phyloP scores from a whole-genome alignment of 768 basidiomycete genomes.

The Collybia sp. region DNA sequence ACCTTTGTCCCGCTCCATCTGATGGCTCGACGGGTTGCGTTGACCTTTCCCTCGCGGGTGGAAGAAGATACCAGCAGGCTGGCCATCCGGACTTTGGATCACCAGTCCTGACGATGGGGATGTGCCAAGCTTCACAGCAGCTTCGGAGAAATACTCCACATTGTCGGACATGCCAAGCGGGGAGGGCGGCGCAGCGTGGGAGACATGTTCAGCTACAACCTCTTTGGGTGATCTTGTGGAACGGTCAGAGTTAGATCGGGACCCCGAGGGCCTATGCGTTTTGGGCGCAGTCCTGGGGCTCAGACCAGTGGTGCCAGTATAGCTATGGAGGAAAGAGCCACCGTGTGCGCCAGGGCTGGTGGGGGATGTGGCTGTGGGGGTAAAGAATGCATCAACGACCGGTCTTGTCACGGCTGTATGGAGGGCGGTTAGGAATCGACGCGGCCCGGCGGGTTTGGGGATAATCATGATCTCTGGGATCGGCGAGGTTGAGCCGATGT shows the following conservation, averaged over 20 bases:
- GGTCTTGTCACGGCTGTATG: constrained; percentile 89
- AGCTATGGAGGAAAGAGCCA: constrained; percentile 40
- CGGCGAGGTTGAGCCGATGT: constrained; percentile 35
- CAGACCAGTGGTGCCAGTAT: constrained; percentile 11
- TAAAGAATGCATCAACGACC: constrained; percentile 83
- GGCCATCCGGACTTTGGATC: constrained; percentile 90
- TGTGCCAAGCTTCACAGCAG: constrained; percentile 65
- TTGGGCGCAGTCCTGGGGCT: constrained; percentile 39
- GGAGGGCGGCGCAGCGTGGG: constrained; percentile 52
- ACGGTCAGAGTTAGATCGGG: constrained; percentile 60
- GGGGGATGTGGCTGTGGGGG: constrained; percentile 93
- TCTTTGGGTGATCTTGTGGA: constrained; percentile 49
- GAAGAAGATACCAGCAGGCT: constrained; percentile 95
- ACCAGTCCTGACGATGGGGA: constrained; percentile 84
- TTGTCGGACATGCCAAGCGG: constrained; percentile 66
- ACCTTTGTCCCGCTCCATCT: constrained; percentile 45
- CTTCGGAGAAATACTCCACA: constrained; percentile 73
- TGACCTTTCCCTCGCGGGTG: constrained; percentile 58
- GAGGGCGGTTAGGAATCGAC: constrained; percentile 87
- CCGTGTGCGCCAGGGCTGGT: constrained; percentile 59
- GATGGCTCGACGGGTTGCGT: constrained; percentile 27
- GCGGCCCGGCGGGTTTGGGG: constrained; percentile 94
- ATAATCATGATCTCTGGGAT: constrained; percentile 93
- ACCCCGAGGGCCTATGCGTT: constrained; percentile 39
- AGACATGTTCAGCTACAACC: constrained; percentile 32